Evolutionary conservation across 306 rosid species (phyloP).

Genomic region (Boehmeria nivea): DNA sequence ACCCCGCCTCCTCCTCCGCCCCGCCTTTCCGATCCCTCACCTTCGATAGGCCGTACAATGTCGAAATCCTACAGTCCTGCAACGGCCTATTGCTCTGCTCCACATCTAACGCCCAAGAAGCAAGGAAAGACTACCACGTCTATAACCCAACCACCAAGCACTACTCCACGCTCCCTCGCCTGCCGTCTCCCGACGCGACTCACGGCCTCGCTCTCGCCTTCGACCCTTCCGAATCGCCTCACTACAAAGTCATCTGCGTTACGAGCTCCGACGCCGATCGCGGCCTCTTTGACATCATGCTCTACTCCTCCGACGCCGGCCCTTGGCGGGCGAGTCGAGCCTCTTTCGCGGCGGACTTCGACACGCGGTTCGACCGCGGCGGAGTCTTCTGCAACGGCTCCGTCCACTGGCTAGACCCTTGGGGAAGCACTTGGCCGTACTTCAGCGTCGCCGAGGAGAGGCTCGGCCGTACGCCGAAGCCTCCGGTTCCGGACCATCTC

Average conservation of each 20-base stretch:
- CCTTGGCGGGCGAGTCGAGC: conserved; percentile 9
- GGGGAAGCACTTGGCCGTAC: not conserved
- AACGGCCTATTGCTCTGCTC: conserved; percentile 20
- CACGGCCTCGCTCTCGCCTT: conserved; percentile 4
- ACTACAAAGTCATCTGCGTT: conserved; percentile 8
- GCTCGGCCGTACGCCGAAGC: conserved; percentile 8
- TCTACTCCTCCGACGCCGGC: conserved; percentile 11
- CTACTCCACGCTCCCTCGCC: not conserved
- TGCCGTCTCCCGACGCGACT: no score
- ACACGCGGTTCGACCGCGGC: conserved; percentile 1
- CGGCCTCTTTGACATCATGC: not conserved
- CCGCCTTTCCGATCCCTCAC: not conserved
- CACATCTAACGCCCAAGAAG: no score
- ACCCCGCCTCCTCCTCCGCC: not conserved
- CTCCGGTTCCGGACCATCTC: conserved; percentile 1
- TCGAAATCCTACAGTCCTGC: conserved; percentile 12
- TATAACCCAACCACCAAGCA: conserved; percentile 13
- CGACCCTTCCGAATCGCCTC: conserved; percentile 12
- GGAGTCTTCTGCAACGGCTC: conserved; percentile 30
- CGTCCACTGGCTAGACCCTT: conserved; percentile 21
- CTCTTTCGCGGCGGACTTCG: not conserved
- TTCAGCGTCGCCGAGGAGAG: conserved; percentile 12
- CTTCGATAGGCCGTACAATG: not conserved
- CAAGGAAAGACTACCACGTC: not conserved
- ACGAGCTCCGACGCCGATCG: no score